A percentile compares a stretch with the other conserved stretches of the same genome.
These are phyloP conservation scores for Phoma sp. DNA, from an alignment of 2,329 filamentous ascomycete species.

Conservation along the genomic window DNA sequence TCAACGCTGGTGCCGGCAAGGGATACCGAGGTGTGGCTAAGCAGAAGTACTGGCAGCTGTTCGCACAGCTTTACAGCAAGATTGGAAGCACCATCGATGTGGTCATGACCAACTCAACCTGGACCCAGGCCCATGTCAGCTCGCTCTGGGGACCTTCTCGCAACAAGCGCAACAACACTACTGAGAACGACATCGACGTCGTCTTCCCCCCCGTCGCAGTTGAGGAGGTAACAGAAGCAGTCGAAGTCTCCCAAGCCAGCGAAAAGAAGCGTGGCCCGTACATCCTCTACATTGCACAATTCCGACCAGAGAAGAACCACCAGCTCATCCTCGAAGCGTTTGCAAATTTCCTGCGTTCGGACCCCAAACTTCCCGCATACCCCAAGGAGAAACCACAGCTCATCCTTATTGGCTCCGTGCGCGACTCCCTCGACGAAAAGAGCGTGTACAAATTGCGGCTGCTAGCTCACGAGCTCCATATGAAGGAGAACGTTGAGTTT, in stretches of 20 bases:
- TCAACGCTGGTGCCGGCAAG: constrained; percentile 82
- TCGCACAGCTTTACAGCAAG: constrained; percentile 81
- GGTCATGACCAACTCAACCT: constrained; percentile 96
- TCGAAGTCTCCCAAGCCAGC: constrained; percentile 72
- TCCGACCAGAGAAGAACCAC: constrained; percentile 97
- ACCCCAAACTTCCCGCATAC: constrained; percentile 48
- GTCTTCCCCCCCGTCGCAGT: constrained; percentile 95
- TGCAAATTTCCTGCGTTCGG: constrained; percentile 67
- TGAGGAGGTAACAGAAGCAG: constrained; percentile 75
- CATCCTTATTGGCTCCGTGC: constrained; percentile 89
- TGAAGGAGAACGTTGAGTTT: constrained; percentile 86
- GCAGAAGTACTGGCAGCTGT: constrained; percentile 82
- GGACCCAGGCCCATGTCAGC: constrained; percentile 82
- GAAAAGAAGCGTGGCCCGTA: constrained; percentile 73
- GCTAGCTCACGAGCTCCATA: constrained; percentile 79
- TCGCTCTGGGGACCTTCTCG: constrained; percentile 72
- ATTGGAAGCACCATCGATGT: constrained; percentile 86
- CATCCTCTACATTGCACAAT: constrained; percentile 94
- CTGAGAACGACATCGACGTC: constrained; percentile 67
- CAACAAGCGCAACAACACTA: constrained; percentile 54
- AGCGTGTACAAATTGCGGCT: constrained; percentile 90
- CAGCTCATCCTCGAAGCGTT: constrained; percentile 85
- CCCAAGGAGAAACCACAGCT: constrained; percentile 65
- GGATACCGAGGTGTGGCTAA: constrained; percentile 76
- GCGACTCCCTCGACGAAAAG: constrained; percentile 76